Percentiles rank a stretch among this genome's conserved stretches.
Evolutionary conservation across 495 filamentous ascomycete genomes (phyloP).

Genomic region (Aspergillus asperescens): DNA sequence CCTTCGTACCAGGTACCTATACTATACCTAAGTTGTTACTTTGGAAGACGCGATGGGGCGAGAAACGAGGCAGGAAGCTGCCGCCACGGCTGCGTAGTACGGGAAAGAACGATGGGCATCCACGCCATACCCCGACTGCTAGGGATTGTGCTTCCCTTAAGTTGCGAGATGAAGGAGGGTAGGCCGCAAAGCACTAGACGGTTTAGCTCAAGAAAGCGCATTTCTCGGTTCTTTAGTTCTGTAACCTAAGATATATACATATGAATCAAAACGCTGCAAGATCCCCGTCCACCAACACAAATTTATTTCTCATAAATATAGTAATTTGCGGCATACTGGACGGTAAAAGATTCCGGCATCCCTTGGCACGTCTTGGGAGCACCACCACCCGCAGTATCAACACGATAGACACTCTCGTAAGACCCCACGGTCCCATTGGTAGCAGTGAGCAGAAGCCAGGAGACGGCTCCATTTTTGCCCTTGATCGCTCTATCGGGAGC

Average conservation of each 20-base stretch:
- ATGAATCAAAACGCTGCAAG: background rate
- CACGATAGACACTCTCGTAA: constrained; percentile 74
- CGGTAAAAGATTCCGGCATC: constrained; percentile 54
- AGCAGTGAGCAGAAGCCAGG: constrained; percentile 46
- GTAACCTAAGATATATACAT: background rate
- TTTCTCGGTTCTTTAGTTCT: no score
- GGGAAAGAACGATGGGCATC: no score
- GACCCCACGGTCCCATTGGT: constrained; percentile 50
- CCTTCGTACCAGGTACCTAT: no score
- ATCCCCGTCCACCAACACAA: background rate
- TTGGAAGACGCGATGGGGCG: no score
- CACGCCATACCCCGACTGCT: no score
- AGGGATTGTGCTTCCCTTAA: no score
- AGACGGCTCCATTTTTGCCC: constrained; percentile 61
- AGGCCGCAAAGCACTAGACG: no score
- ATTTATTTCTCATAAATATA: constrained; percentile 39
- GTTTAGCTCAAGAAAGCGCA: no score
- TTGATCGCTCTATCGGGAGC: constrained; percentile 56
- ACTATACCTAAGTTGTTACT: no score
- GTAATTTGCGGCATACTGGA: constrained; percentile 82
- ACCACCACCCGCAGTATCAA: constrained; percentile 80
- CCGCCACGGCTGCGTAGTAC: no score
- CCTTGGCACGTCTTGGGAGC: constrained; percentile 70
- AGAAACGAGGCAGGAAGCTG: no score
- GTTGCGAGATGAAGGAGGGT: no score